Evolutionary conservation across 202 grass and related monocot genomes (phyloP), one percentile per base, ranked within the genome.

Genomic region (Saccharum hybrid): DNA sequence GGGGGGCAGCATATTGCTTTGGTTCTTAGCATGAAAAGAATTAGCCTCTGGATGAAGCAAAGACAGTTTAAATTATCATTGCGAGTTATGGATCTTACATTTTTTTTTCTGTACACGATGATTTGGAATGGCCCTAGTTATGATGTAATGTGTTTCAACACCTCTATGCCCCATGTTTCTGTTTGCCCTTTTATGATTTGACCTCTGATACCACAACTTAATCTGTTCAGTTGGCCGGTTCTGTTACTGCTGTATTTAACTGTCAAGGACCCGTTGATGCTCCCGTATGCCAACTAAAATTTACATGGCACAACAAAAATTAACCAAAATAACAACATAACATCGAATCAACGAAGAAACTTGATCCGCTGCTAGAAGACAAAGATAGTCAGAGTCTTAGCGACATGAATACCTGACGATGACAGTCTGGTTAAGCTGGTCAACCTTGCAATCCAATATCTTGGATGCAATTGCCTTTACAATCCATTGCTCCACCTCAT

Each of bases 241-340:
- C 91, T 79, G 91, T 94, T 66, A 98, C 93, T 8, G 93, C 96
- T 82, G 88, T 98, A 89, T 92, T 98, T 82, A 95, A 98, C 68
- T 95, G 96, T 85, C 96, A 98, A 95, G 96, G 96, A 23, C 92
- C 96, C 73, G 79, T 98, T 59, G 96, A 93, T 87, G 96, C 89
- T 81, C 96, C 96, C 85, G 67, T 46, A 85, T 94, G 83, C 33
- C 84, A 88, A 81, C 96, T 96, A 81, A 85, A 92, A 89, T 79
- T 82, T 43, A 61, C 43, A 74, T 5, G 10, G 5, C 10, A 89
- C 34, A 68, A 10, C 82, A 71, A 10, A 19, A 42, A 62, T 83
- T 56, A 85, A 73, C 10, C 33, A 77, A 75, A 76, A 57, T 39
- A 80, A 72, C 36, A 86, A 52, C 23, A 59, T 74, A 81, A 48